Evolutionary conservation across 345 rosid species (phyloP).

Genomic region (Schrenkiella parvula): DNA sequence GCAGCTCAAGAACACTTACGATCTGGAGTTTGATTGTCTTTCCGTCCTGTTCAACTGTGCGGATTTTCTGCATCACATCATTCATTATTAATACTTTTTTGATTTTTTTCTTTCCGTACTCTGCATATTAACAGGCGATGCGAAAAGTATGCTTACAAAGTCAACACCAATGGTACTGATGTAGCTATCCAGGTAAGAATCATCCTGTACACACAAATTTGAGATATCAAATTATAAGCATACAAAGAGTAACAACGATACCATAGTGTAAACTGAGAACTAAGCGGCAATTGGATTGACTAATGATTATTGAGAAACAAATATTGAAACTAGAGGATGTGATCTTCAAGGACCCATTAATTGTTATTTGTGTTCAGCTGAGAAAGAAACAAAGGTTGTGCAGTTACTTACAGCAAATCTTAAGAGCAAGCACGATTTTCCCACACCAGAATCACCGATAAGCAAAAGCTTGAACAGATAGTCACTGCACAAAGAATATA

Average conservation of each 20-base stretch:
- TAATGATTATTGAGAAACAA: neutral
- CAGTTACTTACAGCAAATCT: constrained; percentile 39
- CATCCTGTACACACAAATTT: constrained; percentile 39
- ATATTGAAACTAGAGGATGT: neutral
- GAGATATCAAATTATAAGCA: neutral
- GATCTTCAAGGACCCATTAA: neutral
- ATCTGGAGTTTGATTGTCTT: constrained; percentile 60
- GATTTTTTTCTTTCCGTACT: neutral
- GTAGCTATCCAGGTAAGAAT: constrained; percentile 56
- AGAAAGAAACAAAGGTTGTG: neutral
- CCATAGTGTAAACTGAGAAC: neutral
- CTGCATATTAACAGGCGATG: neutral
- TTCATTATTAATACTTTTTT: neutral
- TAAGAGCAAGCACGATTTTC: constrained; percentile 42
- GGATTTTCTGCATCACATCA: constrained; percentile 46
- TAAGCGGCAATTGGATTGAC: neutral
- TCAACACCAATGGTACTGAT: constrained; percentile 66
- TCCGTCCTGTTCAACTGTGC: constrained; percentile 62
- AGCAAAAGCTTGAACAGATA: constrained; percentile 43
- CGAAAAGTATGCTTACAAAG: constrained; percentile 37
- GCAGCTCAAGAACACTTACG: constrained; percentile 30
- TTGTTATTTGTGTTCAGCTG: neutral
- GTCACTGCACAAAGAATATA: constrained; percentile 24
- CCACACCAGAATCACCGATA: constrained; percentile 47
- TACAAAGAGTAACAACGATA: neutral